Evolutionary conservation across 2,329 filamentous ascomycete genomes (phyloP), one percentile per base, ranked within the genome.

Genomic region (Apiospora aurea): DNA sequence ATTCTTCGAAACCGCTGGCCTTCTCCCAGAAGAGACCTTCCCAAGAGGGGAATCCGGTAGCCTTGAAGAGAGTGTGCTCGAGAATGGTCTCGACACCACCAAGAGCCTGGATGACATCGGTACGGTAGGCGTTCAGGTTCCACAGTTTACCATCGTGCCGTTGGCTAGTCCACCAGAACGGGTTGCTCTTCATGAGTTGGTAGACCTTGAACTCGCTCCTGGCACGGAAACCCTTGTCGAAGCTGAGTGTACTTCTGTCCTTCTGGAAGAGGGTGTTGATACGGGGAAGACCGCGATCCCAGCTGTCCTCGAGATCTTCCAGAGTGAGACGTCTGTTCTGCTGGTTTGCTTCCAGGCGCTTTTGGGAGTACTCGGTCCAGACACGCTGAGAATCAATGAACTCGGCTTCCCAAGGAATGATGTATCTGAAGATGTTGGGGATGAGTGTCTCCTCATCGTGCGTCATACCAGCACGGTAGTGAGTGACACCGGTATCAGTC

Each of bases 211-310:
- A 99, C 81, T 99, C 96, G 14, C 96, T 94, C 70, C 96, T 90
- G 18, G 95, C 92, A 76, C 96, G 92, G 91, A 98, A 99, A 71
- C 96, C 96, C 84, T 99, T 99, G 85, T 99, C 96, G 79, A 99
- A 99, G 79, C 94, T 97, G 75, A 99, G 88, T 0, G 96, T 99
- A 81, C 95, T 98, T 78, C 96, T 90, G 78, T 99, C 96, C 82
- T 99, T 99, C 81, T 99, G 96, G 90, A 99, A 99, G 2, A 99
- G 87, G 0, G 96, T 99, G 81, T 99, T 99, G 85, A 99, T 99
- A 85, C 96, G 93, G 24, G 96, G 96, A 70, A 99, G 87, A 86
- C 96, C 96, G 77, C 96, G 94, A 80, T 99, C 97, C 96, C 96
- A 99, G 80, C 94, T 97, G 80, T 99, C 96, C 80, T 99, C 96